Conservation (phyloP, 2,329 filamentous ascomycete genomes). For the Aspergillus sp. region DNA sequence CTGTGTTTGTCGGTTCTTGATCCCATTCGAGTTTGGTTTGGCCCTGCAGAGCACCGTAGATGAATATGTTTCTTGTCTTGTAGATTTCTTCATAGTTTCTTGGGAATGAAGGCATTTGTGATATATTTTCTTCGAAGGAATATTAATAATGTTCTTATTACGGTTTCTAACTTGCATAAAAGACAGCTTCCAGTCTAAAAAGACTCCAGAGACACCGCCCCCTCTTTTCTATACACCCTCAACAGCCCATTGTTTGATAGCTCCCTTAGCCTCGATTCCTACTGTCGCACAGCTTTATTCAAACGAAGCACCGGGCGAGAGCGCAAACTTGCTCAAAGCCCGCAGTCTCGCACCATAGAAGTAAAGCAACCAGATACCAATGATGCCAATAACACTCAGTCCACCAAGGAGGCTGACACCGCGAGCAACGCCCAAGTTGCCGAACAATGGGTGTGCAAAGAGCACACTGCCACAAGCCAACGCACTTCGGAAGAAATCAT, state of each 20-base stretch:
- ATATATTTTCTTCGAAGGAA: background rate
- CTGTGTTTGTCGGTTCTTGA: too few species aligned
- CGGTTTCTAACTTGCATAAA: background rate
- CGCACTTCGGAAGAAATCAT: conserved; percentile 29
- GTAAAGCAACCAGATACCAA: conserved; percentile 19
- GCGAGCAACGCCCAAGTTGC: conserved; percentile 24
- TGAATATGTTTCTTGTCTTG: too few species aligned
- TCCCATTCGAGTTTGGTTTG: too few species aligned
- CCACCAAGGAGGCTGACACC: conserved; percentile 33
- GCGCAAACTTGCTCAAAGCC: background rate
- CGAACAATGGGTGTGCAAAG: conserved; percentile 25
- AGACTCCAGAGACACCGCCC: background rate
- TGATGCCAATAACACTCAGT: conserved; percentile 22
- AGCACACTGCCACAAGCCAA: conserved; percentile 36
- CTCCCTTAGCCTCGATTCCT: background rate
- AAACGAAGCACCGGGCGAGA: background rate
- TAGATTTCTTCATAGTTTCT: background rate
- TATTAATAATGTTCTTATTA: background rate
- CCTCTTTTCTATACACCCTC: background rate
- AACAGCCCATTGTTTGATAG: background rate
- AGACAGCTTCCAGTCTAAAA: background rate
- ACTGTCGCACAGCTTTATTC: background rate
- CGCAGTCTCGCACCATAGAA: conserved; percentile 13
- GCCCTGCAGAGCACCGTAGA: too few species aligned
- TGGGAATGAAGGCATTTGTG: background rate